Percentiles rank a stretch among this genome's conserved stretches.
These are phyloP conservation scores for Aspergillus melleus DNA, from an alignment of 2,329 filamentous ascomycete genomes.

Conservation along the genomic window DNA sequence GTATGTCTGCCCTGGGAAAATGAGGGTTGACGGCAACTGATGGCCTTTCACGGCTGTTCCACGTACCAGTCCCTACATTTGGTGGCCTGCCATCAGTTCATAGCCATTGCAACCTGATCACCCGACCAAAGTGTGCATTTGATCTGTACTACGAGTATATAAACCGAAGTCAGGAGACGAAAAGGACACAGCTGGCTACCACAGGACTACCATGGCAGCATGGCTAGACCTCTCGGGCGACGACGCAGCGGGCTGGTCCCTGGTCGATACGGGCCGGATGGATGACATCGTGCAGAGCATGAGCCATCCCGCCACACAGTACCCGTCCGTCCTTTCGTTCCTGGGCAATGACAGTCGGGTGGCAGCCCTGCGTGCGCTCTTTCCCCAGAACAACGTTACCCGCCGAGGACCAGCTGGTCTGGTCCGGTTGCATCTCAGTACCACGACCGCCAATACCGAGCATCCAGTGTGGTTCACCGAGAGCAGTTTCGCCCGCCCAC, in stretches of 20 bases:
- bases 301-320: too few species aligned
- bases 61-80: not conserved
- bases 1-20: not conserved
- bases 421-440: slow-evolving; percentile 14
- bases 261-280: slow-evolving; percentile 16
- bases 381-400: slow-evolving; percentile 17
- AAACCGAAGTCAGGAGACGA: not conserved
- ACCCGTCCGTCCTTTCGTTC: slow-evolving; percentile 10
- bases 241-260: slow-evolving; percentile 6
- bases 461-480: slow-evolving; percentile 16
- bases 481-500: slow-evolving; percentile 1
- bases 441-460: slow-evolving; percentile 6
- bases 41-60: not conserved
- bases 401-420: slow-evolving; percentile 11
- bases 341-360: slow-evolving; percentile 14
- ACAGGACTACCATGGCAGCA: slow-evolving; percentile 9
- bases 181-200: not conserved
- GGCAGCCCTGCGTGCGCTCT: slow-evolving; percentile 15
- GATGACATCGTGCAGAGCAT: too few species aligned
- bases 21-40: not conserved
- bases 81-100: not conserved
- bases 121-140: not conserved
- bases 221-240: slow-evolving; percentile 17
- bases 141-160: not conserved
- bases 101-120: not conserved